These are phyloP conservation scores for Penicillium turbatum DNA, from an alignment of 495 filamentous ascomycete genomes.

Conservation along the genomic window DNA sequence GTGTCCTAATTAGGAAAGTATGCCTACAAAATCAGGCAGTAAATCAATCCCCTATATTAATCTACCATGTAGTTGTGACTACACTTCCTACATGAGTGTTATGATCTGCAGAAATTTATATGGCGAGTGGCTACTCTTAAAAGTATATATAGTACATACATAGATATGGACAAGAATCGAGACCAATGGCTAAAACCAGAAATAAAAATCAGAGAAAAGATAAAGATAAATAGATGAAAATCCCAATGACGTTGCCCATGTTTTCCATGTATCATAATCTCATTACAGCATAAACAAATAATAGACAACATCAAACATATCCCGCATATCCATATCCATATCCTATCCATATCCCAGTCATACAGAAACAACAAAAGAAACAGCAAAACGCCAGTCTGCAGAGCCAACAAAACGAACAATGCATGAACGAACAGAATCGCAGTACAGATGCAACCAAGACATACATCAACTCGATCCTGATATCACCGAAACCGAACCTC, in stretches of 20 bases:
- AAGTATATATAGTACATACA: no score
- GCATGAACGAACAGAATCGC: background rate
- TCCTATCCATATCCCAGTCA: background rate
- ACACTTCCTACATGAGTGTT: no score
- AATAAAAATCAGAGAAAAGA: slow-evolving; percentile 19
- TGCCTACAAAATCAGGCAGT: no score
- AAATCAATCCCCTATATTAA: no score
- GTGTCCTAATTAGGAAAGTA: no score
- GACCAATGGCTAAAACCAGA: background rate
- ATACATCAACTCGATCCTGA: background rate
- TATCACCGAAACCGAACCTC: background rate
- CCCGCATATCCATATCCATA: slow-evolving; percentile 7
- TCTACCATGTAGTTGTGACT: no score
- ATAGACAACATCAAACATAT: background rate
- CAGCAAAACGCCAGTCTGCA: slow-evolving; percentile 2
- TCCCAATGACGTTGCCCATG: slow-evolving; percentile 9
- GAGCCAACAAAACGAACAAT: background rate
- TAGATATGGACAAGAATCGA: background rate
- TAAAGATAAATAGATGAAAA: background rate
- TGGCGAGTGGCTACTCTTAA: no score
- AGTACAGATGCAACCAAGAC: background rate
- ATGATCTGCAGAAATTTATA: no score
- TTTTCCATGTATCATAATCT: slow-evolving; percentile 32
- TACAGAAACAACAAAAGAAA: slow-evolving; percentile 7
- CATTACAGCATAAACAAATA: slow-evolving; percentile 24